These are phyloP conservation scores for Penicillium pancosmium DNA, from an alignment of 495 filamentous ascomycete species.

Conservation along the genomic window DNA sequence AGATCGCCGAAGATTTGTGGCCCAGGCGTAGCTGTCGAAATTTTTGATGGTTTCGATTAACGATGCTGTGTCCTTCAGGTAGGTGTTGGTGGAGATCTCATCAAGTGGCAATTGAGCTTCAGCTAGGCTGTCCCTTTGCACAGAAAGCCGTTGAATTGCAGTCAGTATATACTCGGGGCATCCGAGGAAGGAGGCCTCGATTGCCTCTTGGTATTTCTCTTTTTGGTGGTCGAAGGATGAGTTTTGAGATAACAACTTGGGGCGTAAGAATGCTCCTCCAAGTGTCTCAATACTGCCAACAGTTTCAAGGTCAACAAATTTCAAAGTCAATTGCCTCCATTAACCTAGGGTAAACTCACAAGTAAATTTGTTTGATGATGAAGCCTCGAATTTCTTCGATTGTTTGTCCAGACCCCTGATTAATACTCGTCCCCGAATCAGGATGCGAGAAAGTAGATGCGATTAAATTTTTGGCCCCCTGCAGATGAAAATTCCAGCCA, in stretches of 20 bases:
- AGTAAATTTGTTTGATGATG: slow-evolving; percentile 33
- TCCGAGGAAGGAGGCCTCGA: slow-evolving; percentile 45
- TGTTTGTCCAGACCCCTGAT: slow-evolving; percentile 27
- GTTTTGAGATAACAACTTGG: slow-evolving; percentile 36
- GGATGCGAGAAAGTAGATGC: slow-evolving; percentile 18
- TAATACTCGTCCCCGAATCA: slow-evolving; percentile 20
- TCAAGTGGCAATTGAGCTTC: slow-evolving; percentile 11
- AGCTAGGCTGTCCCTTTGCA: slow-evolving; percentile 34
- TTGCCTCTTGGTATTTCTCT: slow-evolving; percentile 24
- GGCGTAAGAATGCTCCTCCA: slow-evolving; percentile 48
- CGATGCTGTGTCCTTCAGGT: slow-evolving; percentile 15
- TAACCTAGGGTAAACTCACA: slow-evolving; percentile 18
- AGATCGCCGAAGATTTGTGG: slow-evolving; percentile 34
- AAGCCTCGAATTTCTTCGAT: slow-evolving; percentile 31
- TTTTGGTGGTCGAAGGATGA: slow-evolving; percentile 17
- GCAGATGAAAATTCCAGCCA: slow-evolving; percentile 57
- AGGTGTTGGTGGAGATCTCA: slow-evolving; percentile 1
- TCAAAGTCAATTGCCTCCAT: neutral
- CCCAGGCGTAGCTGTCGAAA: slow-evolving; percentile 43
- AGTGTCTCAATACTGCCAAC: slow-evolving; percentile 37
- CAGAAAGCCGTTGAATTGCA: slow-evolving; percentile 37
- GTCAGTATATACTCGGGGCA: slow-evolving; percentile 42
- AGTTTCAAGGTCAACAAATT: neutral
- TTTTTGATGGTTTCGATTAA: slow-evolving; percentile 27
- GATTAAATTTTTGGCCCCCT: slow-evolving; percentile 51